phyloP scores from a whole-genome alignment of 2,329 filamentous ascomycete genomes.

The Arachnomyces sp. region DNA sequence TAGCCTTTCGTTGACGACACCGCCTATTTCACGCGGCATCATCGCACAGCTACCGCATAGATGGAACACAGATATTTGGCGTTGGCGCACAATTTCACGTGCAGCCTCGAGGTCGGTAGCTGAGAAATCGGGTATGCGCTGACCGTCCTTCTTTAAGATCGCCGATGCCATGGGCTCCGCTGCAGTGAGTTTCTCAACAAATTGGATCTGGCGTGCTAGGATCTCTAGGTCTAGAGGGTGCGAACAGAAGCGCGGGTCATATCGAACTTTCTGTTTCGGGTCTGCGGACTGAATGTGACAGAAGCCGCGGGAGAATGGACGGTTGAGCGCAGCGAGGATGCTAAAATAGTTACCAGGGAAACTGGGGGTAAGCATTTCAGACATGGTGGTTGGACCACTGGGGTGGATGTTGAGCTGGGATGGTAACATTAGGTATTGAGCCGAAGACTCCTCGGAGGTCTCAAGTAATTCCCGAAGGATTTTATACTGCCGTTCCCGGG shows the following conservation, averaged over 20 bases:
- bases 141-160: slow-evolving; percentile 13
- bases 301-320: slow-evolving; percentile 24
- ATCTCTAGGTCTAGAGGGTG: slow-evolving; percentile 21
- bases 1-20: slow-evolving; percentile 31
- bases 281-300: slow-evolving; percentile 22
- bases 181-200: no score
- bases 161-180: no score
- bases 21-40: slow-evolving; percentile 22
- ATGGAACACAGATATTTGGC: slow-evolving; percentile 25
- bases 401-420: background rate
- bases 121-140: slow-evolving; percentile 1
- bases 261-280: slow-evolving; percentile 15
- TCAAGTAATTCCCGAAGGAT: background rate
- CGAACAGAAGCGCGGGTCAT: slow-evolving; percentile 27
- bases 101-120: background rate
- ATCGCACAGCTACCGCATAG: slow-evolving; percentile 36
- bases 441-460: background rate
- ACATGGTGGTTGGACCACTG: background rate
- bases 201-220: slow-evolving; percentile 7
- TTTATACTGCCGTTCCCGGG: background rate
- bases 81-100: slow-evolving; percentile 1
- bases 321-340: background rate
- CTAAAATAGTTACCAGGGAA: background rate
- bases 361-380: background rate
- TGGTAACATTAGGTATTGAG: background rate